Evolutionary conservation across 2,329 filamentous ascomycete species (phyloP).

Genomic region (Trichophaea hybrida): DNA sequence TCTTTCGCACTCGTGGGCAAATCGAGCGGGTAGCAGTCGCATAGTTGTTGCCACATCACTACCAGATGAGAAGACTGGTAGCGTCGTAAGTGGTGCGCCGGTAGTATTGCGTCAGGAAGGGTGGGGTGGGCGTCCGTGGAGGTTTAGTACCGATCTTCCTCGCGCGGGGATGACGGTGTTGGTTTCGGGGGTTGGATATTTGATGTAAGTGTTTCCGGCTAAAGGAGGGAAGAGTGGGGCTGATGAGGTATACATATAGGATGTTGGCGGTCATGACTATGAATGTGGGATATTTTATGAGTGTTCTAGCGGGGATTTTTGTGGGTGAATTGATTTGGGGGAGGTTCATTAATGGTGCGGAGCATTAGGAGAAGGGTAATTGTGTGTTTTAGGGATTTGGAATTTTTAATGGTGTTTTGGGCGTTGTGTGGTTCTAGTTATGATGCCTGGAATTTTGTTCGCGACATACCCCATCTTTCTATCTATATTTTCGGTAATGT

Average conservation of each 20-base stretch:
- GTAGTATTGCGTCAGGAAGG: conserved; percentile 36
- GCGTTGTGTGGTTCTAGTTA: too few species aligned
- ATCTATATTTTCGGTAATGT: too few species aligned
- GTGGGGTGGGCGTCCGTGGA: conserved; percentile 51
- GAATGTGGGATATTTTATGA: conserved; percentile 74
- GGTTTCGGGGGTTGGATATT: conserved; percentile 63
- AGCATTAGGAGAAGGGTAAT: not conserved
- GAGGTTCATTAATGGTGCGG: conserved; percentile 32
- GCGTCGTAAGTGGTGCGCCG: conserved; percentile 48
- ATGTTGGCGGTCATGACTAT: conserved; percentile 89
- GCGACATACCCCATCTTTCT: not conserved
- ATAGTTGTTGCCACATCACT: not conserved
- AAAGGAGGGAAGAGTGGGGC: not conserved
- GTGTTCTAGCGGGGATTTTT: conserved; percentile 64
- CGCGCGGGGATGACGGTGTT: conserved; percentile 56
- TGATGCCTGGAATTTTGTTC: not conserved
- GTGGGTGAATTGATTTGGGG: conserved; percentile 73
- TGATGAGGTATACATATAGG: conserved; percentile 35
- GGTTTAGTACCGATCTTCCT: conserved; percentile 63
- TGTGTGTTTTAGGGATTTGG: conserved; percentile 16
- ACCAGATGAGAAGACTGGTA: not conserved
- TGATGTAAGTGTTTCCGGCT: conserved; percentile 51
- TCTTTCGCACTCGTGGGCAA: conserved; percentile 24
- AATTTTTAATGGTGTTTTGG: not conserved
- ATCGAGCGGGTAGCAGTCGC: conserved; percentile 6